A percentile compares a stretch with the other conserved stretches of the same genome.
Evolutionary conservation across 331 rosid genomes (phyloP).

Genomic region (Malus hybrid): DNA sequence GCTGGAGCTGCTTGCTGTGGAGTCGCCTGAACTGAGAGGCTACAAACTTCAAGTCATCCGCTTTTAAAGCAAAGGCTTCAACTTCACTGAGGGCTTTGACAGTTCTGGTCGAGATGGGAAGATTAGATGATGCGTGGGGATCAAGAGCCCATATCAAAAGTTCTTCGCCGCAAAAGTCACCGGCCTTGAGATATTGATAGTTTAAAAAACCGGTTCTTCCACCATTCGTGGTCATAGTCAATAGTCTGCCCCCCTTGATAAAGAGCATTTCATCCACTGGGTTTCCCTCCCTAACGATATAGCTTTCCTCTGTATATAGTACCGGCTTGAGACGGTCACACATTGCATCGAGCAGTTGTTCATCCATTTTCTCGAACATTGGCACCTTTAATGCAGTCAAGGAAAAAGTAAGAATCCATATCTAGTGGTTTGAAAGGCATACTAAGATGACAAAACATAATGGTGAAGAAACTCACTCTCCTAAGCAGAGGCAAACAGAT

Average conservation of each 20-base stretch:
- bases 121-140: slow-evolving; percentile 70
- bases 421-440: background rate
- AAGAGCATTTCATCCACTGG: slow-evolving; percentile 97
- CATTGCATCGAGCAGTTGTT: slow-evolving; percentile 78
- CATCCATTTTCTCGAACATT: slow-evolving; percentile 91
- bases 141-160: slow-evolving; percentile 92
- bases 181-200: slow-evolving; percentile 78
- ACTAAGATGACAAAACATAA: background rate
- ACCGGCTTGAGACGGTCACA: slow-evolving; percentile 86
- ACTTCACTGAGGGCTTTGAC: slow-evolving; percentile 82
- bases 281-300: slow-evolving; percentile 85
- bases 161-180: slow-evolving; percentile 95
- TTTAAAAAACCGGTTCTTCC: slow-evolving; percentile 95
- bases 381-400: slow-evolving; percentile 63
- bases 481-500: slow-evolving; percentile 82
- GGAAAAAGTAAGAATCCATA: background rate
- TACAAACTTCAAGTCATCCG: slow-evolving; percentile 69
- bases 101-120: slow-evolving; percentile 87
- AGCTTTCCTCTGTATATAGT: slow-evolving; percentile 69
- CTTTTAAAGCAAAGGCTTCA: slow-evolving; percentile 88
- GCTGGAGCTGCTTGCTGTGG: slow-evolving; percentile 82
- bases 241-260: slow-evolving; percentile 76
- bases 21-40: slow-evolving; percentile 88
- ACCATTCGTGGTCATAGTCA: slow-evolving; percentile 77
- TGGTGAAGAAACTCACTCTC: slow-evolving; percentile 56